Base-by-base conservation (phyloP, 139 green algal genomes). In the Tetradesmus lagerheimii region DNA sequence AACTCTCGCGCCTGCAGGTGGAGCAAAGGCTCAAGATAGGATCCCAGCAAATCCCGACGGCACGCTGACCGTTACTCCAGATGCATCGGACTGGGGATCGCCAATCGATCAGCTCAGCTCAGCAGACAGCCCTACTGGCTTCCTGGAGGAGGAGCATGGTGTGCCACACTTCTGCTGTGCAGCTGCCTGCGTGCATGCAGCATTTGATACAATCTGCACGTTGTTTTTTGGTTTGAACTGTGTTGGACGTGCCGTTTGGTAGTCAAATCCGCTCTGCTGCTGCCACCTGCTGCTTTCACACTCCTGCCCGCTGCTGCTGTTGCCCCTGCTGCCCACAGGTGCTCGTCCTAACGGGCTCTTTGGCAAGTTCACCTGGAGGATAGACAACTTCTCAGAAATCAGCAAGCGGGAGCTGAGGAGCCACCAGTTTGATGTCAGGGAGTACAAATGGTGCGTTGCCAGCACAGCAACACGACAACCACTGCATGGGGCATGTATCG, bases 281-380 rank as follows among this genome's bases (percentile, higher is more conserved):
- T 64, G 50, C 50, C 50, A 31, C 23, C 25, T 31, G 57, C 57
- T 71, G 20, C 20, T 71, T 31, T 18, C 3, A n/a, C 57, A n/a
- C 23, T 71, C 8, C 57, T 71, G 57, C 23, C n/a, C 31, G 25
- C 57, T 71, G 57, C 57, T 71, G 57, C 25, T 71, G 23, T 71
- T 71, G 20, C 57, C 8, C 23, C 14, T 57, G 45, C 45, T 57
- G 45, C 45, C 45, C 57, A 71, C 57, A 71, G 57, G 57, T 8
- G 9, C 57, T 11, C 95, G 94, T 85, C 96, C 96, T 1, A 86
- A 95, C 64, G 94, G 97, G 39, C 94, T 99, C 34, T 99, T 99
- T 82, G 98, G 98, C 50, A 99, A 98, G 90, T 99, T 99, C 92
- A 99, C 98, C 4, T 99, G 98, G 98, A 98, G 98, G 86, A 98